Evolutionary conservation across 2,329 filamentous ascomycete genomes (phyloP).

Genomic region (Leptographium galeiforme): DNA sequence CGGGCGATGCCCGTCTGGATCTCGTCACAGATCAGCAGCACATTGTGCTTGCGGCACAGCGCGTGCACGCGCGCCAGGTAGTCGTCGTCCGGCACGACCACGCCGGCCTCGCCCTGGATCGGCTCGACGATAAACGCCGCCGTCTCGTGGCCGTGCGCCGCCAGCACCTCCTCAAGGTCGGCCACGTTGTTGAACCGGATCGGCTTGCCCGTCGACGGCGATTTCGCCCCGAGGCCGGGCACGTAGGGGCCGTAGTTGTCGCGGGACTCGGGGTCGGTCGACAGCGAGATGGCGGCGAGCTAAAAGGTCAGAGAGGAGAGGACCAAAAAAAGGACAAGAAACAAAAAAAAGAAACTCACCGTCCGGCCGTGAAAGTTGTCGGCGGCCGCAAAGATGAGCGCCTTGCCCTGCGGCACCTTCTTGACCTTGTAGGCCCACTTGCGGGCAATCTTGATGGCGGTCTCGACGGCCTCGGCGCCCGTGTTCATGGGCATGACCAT

Average conservation of each 20-base stretch:
- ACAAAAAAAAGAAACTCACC: constrained; percentile 39
- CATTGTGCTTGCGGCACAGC: constrained; percentile 90
- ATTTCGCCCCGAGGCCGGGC: constrained; percentile 67
- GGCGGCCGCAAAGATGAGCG: constrained; percentile 67
- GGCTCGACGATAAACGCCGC: constrained; percentile 88
- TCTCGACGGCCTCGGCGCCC: constrained; percentile 91
- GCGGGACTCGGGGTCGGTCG: constrained; percentile 85
- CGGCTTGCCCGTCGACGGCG: constrained; percentile 60
- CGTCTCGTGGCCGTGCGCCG: constrained; percentile 69
- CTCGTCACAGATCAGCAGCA: constrained; percentile 93
- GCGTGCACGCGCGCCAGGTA: constrained; percentile 71
- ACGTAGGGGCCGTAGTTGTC: constrained; percentile 96
- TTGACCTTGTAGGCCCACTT: constrained; percentile 99
- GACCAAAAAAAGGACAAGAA: background rate
- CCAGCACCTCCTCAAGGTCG: constrained; percentile 67
- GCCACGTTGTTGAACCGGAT: constrained; percentile 79
- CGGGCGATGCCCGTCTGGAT: constrained; percentile 96
- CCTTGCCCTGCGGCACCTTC: constrained; percentile 71
- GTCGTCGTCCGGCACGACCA: constrained; percentile 82
- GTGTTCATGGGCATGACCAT: constrained; percentile 99
- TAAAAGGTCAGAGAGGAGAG: constrained; percentile 18
- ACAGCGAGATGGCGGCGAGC: constrained; percentile 93
- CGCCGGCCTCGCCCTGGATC: constrained; percentile 96
- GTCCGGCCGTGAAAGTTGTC: constrained; percentile 97
- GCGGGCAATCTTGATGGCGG: constrained; percentile 85